Conservation (phyloP, 2,329 filamentous ascomycete species). For the Ascochyta pisi region DNA sequence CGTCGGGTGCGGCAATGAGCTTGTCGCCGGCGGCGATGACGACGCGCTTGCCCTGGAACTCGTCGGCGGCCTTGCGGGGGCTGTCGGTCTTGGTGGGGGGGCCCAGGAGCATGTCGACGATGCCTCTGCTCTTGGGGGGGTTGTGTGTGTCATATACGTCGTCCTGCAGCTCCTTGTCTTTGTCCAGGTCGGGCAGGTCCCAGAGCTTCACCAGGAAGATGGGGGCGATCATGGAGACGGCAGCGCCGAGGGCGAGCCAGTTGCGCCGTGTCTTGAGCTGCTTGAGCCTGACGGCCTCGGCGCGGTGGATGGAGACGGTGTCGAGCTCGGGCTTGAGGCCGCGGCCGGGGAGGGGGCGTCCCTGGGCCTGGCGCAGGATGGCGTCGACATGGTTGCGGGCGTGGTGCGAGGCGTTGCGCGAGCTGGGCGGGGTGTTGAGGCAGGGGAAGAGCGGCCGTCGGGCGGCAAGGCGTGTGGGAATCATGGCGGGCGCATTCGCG, state of each 20-base stretch:
- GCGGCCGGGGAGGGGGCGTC: conserved; percentile 11
- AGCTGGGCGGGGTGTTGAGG: conserved; percentile 28
- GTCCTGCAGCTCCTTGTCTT: conserved; percentile 26
- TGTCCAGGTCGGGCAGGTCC: conserved; percentile 38
- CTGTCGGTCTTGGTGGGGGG: conserved; percentile 39
- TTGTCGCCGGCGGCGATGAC: conserved; percentile 69
- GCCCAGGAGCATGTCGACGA: conserved; percentile 35
- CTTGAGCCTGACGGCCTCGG: conserved; percentile 39
- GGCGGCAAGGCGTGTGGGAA: conserved; percentile 36
- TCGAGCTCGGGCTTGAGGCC: conserved; percentile 31
- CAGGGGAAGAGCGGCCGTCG: conserved; percentile 41
- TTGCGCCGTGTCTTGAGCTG: conserved; percentile 37
- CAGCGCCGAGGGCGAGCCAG: conserved; percentile 44
- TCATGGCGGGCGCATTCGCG: conserved; percentile 36
- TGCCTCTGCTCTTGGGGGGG: conserved; percentile 23
- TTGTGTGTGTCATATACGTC: background rate
- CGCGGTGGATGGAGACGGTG: conserved; percentile 44
- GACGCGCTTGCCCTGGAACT: conserved; percentile 63
- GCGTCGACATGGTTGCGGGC: conserved; percentile 24
- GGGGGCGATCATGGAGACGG: conserved; percentile 47
- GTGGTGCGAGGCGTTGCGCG: conserved; percentile 28
- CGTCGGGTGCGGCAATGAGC: conserved; percentile 54
- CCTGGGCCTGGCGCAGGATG: conserved; percentile 19
- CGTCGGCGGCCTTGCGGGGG: conserved; percentile 40
- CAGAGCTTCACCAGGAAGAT: conserved; percentile 44